A percentile compares a stretch with the other conserved stretches of the same genome.
phyloP scores from a whole-genome alignment of 2,329 filamentous ascomycete species.

The Cadophora luteo-olivacea region DNA sequence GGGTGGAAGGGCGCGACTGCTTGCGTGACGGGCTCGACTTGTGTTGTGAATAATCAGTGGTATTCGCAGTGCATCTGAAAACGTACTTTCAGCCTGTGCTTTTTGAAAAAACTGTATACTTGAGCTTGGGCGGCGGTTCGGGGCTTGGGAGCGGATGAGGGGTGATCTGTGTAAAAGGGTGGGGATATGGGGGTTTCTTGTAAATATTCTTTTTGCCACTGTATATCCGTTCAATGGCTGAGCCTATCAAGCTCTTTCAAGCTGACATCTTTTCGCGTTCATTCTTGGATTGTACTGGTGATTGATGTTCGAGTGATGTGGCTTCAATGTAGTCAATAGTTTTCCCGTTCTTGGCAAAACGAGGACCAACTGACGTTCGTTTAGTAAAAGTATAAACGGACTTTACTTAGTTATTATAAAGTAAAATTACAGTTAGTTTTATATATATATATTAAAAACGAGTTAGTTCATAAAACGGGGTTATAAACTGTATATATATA shows the following conservation, averaged over 20 bases:
- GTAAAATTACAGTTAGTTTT: no score
- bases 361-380: no score
- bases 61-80: neutral
- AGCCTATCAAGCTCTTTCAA: neutral
- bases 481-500: no score
- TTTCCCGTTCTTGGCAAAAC: no score
- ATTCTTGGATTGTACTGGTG: no score
- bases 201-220: neutral
- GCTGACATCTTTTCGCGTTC: no score
- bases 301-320: no score
- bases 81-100: neutral
- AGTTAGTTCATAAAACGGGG: no score
- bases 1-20: conserved; percentile 19
- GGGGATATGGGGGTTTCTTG: neutral
- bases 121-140: neutral
- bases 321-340: no score
- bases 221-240: neutral
- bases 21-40: conserved; percentile 13
- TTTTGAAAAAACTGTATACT: neutral
- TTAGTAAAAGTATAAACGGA: no score
- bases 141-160: neutral
- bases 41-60: conserved; percentile 2
- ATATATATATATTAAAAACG: no score
- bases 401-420: no score
- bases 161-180: neutral